A percentile compares a stretch with the other conserved stretches of the same genome.
Evolutionary conservation across 179 eudicot genomes (phyloP).

Genomic region (Silene vulgaris): DNA sequence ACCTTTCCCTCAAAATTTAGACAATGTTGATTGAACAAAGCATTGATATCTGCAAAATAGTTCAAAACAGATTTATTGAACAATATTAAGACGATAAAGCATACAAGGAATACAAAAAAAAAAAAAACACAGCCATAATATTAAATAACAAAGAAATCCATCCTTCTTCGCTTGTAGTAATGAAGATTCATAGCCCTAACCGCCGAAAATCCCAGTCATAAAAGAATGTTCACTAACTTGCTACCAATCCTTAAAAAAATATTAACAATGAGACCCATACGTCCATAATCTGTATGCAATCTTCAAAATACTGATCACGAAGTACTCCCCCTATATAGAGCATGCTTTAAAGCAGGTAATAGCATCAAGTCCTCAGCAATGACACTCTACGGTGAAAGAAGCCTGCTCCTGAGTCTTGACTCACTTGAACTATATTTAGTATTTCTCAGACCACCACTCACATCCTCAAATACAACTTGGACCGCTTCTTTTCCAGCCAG

Average conservation of each 20-base stretch:
- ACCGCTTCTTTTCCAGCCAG: background rate
- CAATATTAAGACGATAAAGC: background rate
- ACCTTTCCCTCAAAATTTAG: constrained; percentile 89
- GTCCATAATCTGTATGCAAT: background rate
- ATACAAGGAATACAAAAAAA: background rate
- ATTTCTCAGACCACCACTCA: background rate
- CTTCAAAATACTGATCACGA: background rate
- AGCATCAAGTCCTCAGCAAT: background rate
- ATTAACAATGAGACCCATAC: background rate
- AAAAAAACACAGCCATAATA: background rate
- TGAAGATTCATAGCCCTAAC: background rate
- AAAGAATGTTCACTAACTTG: background rate
- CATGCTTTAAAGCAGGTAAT: background rate
- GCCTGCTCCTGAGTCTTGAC: background rate
- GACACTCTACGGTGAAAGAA: background rate
- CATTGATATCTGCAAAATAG: constrained; percentile 60
- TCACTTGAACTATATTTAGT: background rate
- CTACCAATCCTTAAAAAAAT: background rate
- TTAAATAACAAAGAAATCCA: background rate
- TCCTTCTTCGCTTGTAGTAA: background rate
- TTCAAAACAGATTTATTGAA: background rate
- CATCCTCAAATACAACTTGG: background rate
- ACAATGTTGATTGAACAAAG: constrained; percentile 66
- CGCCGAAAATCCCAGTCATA: background rate
- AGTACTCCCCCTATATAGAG: background rate